Evolutionary conservation across 2,329 filamentous ascomycete genomes (phyloP).

Genomic region (Tolypocladium capitatum): DNA sequence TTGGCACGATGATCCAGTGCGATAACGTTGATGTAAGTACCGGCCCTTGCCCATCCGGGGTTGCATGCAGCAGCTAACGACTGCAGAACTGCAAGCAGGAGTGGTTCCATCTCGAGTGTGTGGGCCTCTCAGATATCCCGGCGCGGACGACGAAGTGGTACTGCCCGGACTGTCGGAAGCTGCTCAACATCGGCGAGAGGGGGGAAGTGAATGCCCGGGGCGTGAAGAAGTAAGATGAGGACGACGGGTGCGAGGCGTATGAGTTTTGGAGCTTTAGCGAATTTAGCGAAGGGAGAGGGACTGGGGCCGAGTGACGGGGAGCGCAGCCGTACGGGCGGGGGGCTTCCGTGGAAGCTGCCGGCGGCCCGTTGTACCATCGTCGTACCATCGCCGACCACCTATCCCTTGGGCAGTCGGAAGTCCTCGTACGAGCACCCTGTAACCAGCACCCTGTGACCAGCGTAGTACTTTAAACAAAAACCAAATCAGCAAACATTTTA

Average conservation of each 20-base stretch:
- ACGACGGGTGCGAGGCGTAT: background rate
- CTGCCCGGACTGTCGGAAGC: conserved; percentile 60
- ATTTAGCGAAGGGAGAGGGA: conserved; percentile 2
- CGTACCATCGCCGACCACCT: too few species aligned
- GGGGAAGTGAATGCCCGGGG: conserved; percentile 49
- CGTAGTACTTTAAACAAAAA: too few species aligned
- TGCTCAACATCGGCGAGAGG: conserved; percentile 48
- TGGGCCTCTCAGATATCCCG: conserved; percentile 54
- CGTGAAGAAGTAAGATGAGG: conserved; percentile 26
- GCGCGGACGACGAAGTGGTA: conserved; percentile 71
- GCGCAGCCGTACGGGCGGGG: too few species aligned
- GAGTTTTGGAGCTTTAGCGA: conserved; percentile 1
- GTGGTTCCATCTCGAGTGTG: conserved; percentile 76
- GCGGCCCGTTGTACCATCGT: too few species aligned
- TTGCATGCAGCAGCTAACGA: background rate
- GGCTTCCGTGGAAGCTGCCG: too few species aligned
- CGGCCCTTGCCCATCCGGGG: conserved; percentile 3
- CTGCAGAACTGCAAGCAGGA: conserved; percentile 57
- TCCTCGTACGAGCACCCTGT: too few species aligned
- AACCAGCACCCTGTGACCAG: too few species aligned
- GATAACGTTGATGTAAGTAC: conserved; percentile 60
- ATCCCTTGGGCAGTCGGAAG: too few species aligned
- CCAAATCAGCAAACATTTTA: too few species aligned
- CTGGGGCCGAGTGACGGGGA: too few species aligned
- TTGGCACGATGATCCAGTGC: conserved; percentile 72